Evolutionary conservation across 2,329 filamentous ascomycete genomes (phyloP).

Genomic region (Paecilomyces formosus): DNA sequence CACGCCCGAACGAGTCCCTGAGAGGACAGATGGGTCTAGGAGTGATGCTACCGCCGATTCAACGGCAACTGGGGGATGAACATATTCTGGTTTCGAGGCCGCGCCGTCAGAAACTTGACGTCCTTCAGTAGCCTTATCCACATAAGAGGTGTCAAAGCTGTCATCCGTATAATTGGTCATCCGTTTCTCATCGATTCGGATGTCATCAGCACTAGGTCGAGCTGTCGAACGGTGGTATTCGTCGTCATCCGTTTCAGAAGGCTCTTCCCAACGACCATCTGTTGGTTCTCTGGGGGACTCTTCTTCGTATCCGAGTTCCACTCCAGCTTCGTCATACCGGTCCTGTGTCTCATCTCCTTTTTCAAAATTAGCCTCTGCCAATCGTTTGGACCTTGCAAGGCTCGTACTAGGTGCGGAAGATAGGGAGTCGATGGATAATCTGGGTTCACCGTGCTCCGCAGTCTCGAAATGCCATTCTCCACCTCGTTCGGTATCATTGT

Average conservation of each 20-base stretch:
- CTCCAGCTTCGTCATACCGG: slow-evolving; percentile 27
- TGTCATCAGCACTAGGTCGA: slow-evolving; percentile 43
- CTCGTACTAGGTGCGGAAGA: slow-evolving; percentile 53
- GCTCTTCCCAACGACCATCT: slow-evolving; percentile 17
- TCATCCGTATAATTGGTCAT: slow-evolving; percentile 48
- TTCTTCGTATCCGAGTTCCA: slow-evolving; percentile 30
- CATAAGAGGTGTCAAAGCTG: slow-evolving; percentile 46
- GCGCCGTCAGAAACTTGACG: slow-evolving; percentile 64
- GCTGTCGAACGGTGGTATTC: slow-evolving; percentile 45
- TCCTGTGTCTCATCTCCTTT: slow-evolving; percentile 43
- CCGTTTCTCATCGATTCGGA: slow-evolving; percentile 46
- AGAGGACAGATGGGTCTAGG: slow-evolving; percentile 71
- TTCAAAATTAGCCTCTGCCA: slow-evolving; percentile 46
- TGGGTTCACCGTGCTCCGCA: slow-evolving; percentile 45
- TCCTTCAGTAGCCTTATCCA: slow-evolving; percentile 55
- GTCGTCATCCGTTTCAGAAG: slow-evolving; percentile 35
- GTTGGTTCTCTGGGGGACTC: slow-evolving; percentile 19
- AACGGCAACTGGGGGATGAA: slow-evolving; percentile 64
- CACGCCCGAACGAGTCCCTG: slow-evolving; percentile 40
- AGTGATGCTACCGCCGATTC: slow-evolving; percentile 90
- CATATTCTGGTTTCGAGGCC: slow-evolving; percentile 67
- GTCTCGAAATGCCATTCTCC: slow-evolving; percentile 54
- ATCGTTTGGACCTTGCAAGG: slow-evolving; percentile 48
- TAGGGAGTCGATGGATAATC: slow-evolving; percentile 51
- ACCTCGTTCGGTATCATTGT: slow-evolving; percentile 56